Evolutionary conservation across 1,139 yeast species (phyloP).

Genomic region (Debaryomyces coudertii): DNA sequence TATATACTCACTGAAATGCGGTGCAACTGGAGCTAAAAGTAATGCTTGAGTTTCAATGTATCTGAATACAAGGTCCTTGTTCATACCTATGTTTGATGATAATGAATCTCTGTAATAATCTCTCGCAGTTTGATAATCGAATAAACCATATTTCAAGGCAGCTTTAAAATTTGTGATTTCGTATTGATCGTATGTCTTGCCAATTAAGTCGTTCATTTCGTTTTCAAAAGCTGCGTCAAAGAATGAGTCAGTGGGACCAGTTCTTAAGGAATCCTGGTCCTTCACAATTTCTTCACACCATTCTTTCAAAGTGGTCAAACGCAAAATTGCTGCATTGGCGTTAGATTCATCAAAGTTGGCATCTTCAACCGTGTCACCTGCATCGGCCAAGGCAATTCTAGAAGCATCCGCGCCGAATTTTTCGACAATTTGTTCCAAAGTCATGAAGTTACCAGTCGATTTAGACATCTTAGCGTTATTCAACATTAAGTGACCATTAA

Average conservation of each 20-base stretch:
- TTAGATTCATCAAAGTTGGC: slow-evolving; percentile 97
- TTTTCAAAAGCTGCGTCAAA: slow-evolving; percentile 90
- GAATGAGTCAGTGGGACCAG: slow-evolving; percentile 68
- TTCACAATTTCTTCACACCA: slow-evolving; percentile 84
- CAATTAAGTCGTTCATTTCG: slow-evolving; percentile 85
- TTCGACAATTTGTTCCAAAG: slow-evolving; percentile 77
- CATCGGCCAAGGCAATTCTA: slow-evolving; percentile 97
- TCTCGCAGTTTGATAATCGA: slow-evolving; percentile 92
- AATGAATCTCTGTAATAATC: slow-evolving; percentile 93
- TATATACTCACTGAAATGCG: slow-evolving; percentile 91
- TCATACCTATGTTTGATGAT: slow-evolving; percentile 66
- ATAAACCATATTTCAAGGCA: slow-evolving; percentile 88
- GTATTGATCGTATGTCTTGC: slow-evolving; percentile 71
- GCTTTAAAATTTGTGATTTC: slow-evolving; percentile 77
- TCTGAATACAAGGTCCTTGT: slow-evolving; percentile 74
- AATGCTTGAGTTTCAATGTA: slow-evolving; percentile 87
- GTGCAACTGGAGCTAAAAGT: slow-evolving; percentile 88
- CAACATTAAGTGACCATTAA: slow-evolving; percentile 92
- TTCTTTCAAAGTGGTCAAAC: slow-evolving; percentile 89
- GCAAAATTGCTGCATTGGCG: slow-evolving; percentile 96
- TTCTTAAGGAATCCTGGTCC: slow-evolving; percentile 59
- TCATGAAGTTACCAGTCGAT: slow-evolving; percentile 96
- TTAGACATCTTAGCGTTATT: slow-evolving; percentile 98
- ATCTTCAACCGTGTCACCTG: slow-evolving; percentile 97
- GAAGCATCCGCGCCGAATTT: slow-evolving; percentile 98